Conservation (phyloP, 352 stramenopile species). For the Lagenidium giganteum region DNA sequence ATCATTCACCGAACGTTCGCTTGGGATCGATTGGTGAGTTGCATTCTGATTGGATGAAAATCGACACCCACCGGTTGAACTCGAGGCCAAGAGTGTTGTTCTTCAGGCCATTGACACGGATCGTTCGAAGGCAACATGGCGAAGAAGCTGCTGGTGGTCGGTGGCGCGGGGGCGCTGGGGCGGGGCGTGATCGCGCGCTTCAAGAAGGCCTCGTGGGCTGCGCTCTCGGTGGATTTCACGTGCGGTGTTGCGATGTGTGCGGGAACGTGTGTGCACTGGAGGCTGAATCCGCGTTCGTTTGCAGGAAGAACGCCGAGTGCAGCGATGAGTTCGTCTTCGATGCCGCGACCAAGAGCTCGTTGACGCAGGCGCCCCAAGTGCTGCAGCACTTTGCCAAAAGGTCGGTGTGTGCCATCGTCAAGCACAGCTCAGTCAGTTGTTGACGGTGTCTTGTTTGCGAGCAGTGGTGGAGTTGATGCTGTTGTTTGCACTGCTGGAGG, state of each 20-base stretch:
- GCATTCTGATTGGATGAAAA: no score
- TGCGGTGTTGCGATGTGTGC: constrained; percentile 10
- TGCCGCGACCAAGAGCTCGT: constrained; percentile 22
- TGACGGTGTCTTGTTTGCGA: constrained; percentile 11
- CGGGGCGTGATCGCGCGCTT: constrained; percentile 65
- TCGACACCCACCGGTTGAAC: no score
- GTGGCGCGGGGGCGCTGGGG: constrained; percentile 67
- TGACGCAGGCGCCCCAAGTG: constrained; percentile 46
- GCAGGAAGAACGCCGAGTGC: constrained; percentile 48
- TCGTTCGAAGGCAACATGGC: constrained; percentile 26
- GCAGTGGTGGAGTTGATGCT: constrained; percentile 57
- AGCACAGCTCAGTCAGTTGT: background rate
- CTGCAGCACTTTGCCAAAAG: constrained; percentile 48
- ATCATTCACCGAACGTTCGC: no score
- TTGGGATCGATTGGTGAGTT: no score
- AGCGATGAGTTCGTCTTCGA: constrained; percentile 42
- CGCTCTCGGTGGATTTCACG: constrained; percentile 68
- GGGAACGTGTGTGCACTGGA: background rate
- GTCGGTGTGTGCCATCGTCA: constrained; percentile 6
- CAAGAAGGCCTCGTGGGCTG: constrained; percentile 49
- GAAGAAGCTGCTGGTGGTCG: constrained; percentile 75
- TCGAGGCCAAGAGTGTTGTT: no score
- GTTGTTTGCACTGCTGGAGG: constrained; percentile 79
- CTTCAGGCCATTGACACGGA: background rate
- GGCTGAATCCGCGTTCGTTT: background rate